phyloP scores from a whole-genome alignment of 805 yeast genomes.

The Vanderwaltozyma polyspora region DNA sequence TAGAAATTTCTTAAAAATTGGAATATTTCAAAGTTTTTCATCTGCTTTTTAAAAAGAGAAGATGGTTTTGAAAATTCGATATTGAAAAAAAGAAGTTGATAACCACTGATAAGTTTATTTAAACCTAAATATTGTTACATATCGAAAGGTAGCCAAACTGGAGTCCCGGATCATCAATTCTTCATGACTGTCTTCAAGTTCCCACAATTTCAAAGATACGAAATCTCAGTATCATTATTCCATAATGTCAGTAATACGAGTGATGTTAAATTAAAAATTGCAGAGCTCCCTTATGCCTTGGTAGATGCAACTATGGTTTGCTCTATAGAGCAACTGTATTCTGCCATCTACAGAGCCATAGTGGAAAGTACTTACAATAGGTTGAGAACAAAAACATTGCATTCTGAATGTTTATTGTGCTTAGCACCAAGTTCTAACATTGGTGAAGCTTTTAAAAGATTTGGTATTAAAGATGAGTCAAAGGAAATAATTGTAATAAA shows the following conservation, averaged over 20 bases:
- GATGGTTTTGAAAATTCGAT: no score
- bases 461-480: constrained; percentile 51
- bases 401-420: constrained; percentile 61
- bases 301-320: constrained; percentile 48
- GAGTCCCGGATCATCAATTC: no score
- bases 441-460: constrained; percentile 54
- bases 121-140: no score
- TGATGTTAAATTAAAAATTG: constrained; percentile 32
- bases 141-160: no score
- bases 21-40: no score
- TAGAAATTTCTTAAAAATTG: no score
- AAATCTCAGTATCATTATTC: constrained; percentile 35
- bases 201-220: constrained; percentile 32
- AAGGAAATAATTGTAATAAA: constrained; percentile 41
- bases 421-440: constrained; percentile 61
- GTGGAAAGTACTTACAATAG: constrained; percentile 36
- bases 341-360: constrained; percentile 51
- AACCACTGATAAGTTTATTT: no score
- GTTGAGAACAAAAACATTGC: constrained; percentile 52
- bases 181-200: no score
- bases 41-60: no score
- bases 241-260: constrained; percentile 34
- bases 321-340: constrained; percentile 49
- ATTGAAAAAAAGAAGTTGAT: no score
- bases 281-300: constrained; percentile 51